Conservation (phyloP, 2,329 filamentous ascomycete genomes). For the Arthrinium puccinioides region DNA sequence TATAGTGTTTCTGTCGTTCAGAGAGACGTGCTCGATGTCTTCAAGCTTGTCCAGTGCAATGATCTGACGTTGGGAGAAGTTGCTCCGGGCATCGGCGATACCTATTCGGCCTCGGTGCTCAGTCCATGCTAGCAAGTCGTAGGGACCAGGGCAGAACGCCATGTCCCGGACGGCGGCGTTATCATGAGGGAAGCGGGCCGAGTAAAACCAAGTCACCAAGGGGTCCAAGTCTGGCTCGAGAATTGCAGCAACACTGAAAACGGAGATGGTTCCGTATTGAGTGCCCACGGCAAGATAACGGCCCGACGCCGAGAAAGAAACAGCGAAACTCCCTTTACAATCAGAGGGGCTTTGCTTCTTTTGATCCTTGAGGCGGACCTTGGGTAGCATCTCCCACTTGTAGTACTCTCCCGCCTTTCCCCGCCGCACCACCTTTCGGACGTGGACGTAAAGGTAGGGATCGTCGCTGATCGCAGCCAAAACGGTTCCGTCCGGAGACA, state of each 20-base stretch:
- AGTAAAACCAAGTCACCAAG: constrained; percentile 68
- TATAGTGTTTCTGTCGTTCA: constrained; percentile 48
- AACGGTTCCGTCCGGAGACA: constrained; percentile 79
- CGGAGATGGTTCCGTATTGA: constrained; percentile 71
- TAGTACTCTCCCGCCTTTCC: constrained; percentile 25
- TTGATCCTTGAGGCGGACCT: constrained; percentile 52
- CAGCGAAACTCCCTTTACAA: constrained; percentile 66
- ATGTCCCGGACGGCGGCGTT: constrained; percentile 82
- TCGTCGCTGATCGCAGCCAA: constrained; percentile 84
- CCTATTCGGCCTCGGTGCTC: constrained; percentile 77
- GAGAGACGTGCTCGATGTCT: constrained; percentile 47
- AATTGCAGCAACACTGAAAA: constrained; percentile 56
- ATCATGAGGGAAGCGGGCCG: constrained; percentile 63
- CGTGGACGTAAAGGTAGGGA: constrained; percentile 78
- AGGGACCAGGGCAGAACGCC: constrained; percentile 84
- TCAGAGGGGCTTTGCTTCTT: constrained; percentile 45
- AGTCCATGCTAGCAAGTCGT: constrained; percentile 88
- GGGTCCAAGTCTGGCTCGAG: constrained; percentile 42
- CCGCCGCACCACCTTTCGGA: constrained; percentile 35
- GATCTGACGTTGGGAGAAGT: constrained; percentile 61
- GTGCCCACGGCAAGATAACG: constrained; percentile 69
- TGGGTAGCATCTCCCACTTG: constrained; percentile 44
- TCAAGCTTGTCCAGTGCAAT: constrained; percentile 55
- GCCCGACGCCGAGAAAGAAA: constrained; percentile 67
- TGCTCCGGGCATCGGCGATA: constrained; percentile 63